Evolutionary conservation across 2,329 filamentous ascomycete species (phyloP).

Genomic region (Tolypocladium sp.): DNA sequence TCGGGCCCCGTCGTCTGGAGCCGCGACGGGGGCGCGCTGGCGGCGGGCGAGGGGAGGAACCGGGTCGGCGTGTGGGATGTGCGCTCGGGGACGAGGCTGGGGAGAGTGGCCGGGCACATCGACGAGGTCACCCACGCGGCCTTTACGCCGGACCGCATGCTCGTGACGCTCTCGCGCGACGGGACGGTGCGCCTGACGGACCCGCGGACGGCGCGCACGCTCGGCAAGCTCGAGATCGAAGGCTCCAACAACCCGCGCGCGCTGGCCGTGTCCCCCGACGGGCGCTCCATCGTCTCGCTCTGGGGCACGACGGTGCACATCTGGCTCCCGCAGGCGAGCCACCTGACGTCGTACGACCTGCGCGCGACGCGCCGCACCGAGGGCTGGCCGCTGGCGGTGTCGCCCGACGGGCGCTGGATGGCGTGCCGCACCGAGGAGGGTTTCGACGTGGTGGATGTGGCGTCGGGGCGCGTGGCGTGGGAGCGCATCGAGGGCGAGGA

Average conservation of each 20-base stretch:
- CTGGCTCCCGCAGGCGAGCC: conserved; percentile 23
- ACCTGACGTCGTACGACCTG: conserved; percentile 26
- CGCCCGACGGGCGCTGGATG: conserved; percentile 26
- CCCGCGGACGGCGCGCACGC: conserved; percentile 20
- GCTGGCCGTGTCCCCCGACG: conserved; percentile 23
- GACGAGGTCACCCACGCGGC: conserved; percentile 26
- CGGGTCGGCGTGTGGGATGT: conserved; percentile 24
- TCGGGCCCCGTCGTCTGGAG: conserved; percentile 22
- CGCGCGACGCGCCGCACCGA: conserved; percentile 21
- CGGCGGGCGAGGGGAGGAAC: conserved; percentile 17
- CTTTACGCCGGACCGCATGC: conserved; percentile 19
- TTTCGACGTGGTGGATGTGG: conserved; percentile 29
- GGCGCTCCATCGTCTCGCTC: conserved; percentile 23
- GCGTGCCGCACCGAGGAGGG: conserved; percentile 30
- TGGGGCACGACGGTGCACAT: conserved; percentile 28
- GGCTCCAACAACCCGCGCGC: conserved; percentile 19
- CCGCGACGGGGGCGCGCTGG: conserved; percentile 18
- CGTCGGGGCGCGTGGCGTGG: conserved; percentile 21
- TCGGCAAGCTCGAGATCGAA: conserved; percentile 25
- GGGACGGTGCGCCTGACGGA: conserved; percentile 28
- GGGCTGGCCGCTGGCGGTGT: conserved; percentile 31
- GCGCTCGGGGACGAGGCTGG: conserved; percentile 15
- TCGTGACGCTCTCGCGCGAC: conserved; percentile 27
- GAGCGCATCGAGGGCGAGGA: conserved; percentile 8
- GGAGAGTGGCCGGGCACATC: conserved; percentile 24